Base-by-base conservation (phyloP, 177 flowering plant species). In the Vitis hybrid region DNA sequence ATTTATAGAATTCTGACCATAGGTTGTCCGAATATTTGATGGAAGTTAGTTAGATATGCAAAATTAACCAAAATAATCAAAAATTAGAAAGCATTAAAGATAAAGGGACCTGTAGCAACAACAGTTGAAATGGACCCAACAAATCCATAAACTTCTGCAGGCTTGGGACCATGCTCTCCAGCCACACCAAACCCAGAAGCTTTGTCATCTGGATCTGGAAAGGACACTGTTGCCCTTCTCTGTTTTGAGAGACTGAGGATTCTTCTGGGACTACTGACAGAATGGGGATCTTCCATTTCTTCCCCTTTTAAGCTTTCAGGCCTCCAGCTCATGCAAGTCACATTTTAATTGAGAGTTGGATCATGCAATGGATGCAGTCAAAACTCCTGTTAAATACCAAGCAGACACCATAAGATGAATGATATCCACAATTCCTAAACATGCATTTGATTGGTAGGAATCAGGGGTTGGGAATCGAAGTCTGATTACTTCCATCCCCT, bases 61-160 rank as follows among this genome's bases (percentile, higher is more conserved):
- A 39, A n/a, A n/a, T n/a, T n/a, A n/a, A n/a, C n/a, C n/a, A n/a
- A n/a, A 39, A 16, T 7, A 13, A 26, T 5, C 10, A 56, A 45
- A 2, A 51, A 18, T 12, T 26, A 31, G 15, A 50, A 51, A 50
- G 29, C 48, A 69, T 21, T 53, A 60, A 31, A 60, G 10, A 7
- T 16, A 53, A 56, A 49, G 2, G 13, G n/a, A 90, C 98, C 96
- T 82, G 97, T 85, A 51, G 94, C 84, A 33, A 86, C 89, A 72
- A 86, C 79, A 15, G 97, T 92, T 15, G 97, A 74, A 53, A 94
- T 92, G 69, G 93, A 87, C 1, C 95, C 98, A 3, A 92, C 92
- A 74, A 94, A 94, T 0, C 98, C 98, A 79, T 92, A 94, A 70
- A 92, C 94, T 79, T 94, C 97, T 2, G 88, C 82, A 71, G 90